Evolutionary conservation across 2,329 filamentous ascomycete genomes (phyloP), one percentile per base, ranked within the genome.

Genomic region (Penicillium psychrosexuale): DNA sequence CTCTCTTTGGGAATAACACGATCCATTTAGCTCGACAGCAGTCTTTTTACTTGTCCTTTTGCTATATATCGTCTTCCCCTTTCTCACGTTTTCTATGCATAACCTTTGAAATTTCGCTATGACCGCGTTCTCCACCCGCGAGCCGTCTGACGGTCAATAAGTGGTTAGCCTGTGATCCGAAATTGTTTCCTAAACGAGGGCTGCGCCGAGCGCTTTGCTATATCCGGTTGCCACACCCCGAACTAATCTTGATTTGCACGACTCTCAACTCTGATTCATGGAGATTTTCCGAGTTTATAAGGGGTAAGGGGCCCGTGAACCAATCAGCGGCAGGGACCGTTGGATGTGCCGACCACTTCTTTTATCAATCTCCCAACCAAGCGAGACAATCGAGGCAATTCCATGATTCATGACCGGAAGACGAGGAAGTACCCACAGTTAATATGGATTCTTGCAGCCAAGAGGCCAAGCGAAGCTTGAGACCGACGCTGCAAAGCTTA

Each of bases 401-500:
- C 15, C 28, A 17, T 19, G n/a, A 30, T 19, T 38, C 1, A 22
- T 17, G 22, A 19, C 31, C 30, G 9, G 11, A 27, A 37, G 22
- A 19, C 6, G 22, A 30, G 5, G 5, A n/a, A 19, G 12, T 30
- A 31, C 8, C 47, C 47, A 24, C 22, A 50, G 11, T 27, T 36
- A 28, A 34, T 50, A 30, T 33, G 5, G 9, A 43, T 17, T 31
- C 40, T n/a, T 8, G 15, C 19, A 30, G 49, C 49, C 42, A 46
- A 52, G 49, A 13, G 36, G 50, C 50, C 36, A 53, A 53, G 51
- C 13, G 37, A 53, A 53, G 51, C 51, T 53, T 53, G 51, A 33
- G 17, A 19, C 24, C 24, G 15, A 31, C 30, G 28, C 17, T 34
- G 27, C 13, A 9, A 43, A 43, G 44, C 37, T 49, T 43, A 17